Evolutionary conservation across 257 asterid species (phyloP).

Genomic region (Buddleja alternifolia): DNA sequence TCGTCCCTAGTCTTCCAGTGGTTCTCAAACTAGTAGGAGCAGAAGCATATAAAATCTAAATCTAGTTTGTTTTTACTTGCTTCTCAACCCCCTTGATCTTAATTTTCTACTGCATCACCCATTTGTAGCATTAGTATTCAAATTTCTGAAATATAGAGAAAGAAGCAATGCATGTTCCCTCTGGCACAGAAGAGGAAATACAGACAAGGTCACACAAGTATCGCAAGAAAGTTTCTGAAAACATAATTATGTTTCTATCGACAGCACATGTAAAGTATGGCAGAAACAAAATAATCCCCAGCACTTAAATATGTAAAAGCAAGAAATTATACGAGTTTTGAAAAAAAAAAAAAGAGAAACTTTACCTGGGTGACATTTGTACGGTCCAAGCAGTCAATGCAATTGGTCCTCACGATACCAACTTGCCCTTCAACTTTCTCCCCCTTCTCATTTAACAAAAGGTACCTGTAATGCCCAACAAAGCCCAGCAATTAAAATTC

Average conservation of each 20-base stretch:
- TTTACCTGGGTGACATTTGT: constrained; percentile 97
- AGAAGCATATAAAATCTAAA: constrained; percentile 13
- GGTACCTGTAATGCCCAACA: constrained; percentile 56
- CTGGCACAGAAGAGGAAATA: background rate
- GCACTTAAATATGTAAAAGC: constrained; percentile 2
- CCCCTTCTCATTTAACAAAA: constrained; percentile 76
- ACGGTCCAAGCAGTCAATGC: constrained; percentile 95
- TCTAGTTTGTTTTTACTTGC: constrained; percentile 17
- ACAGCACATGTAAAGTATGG: background rate
- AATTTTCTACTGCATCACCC: constrained; percentile 4
- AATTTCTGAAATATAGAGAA: background rate
- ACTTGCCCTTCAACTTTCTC: constrained; percentile 77
- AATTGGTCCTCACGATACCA: constrained; percentile 92
- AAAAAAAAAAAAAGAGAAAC: background rate
- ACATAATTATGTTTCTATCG: constrained; percentile 1
- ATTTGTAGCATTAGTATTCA: constrained; percentile 3
- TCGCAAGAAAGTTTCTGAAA: constrained; percentile 11
- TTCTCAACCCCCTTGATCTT: background rate
- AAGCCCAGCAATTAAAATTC: too few species aligned
- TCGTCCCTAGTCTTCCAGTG: background rate
- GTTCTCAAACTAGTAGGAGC: background rate
- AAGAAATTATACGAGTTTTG: constrained; percentile 18
- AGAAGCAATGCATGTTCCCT: background rate
- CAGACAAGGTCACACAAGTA: background rate
- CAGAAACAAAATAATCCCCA: constrained; percentile 19